These are phyloP conservation scores for Boletellus sp. DNA, from an alignment of 768 basidiomycete species.

Conservation along the genomic window DNA sequence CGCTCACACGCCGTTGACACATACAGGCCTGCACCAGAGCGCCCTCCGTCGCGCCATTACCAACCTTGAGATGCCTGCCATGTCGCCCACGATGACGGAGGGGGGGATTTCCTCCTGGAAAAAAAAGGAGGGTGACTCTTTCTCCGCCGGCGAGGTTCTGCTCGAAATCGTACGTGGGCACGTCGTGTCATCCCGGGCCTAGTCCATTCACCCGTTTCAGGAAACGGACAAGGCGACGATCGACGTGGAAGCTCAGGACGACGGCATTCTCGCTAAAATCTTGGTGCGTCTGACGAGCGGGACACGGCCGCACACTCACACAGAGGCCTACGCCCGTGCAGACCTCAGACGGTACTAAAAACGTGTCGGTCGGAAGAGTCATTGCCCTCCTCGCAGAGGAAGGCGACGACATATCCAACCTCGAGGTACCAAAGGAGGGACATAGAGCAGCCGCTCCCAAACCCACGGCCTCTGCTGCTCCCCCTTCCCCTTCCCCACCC, in stretches of 20 bases:
- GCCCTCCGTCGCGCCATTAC: slow-evolving; percentile 57
- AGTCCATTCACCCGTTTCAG: slow-evolving; percentile 37
- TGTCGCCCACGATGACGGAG: slow-evolving; percentile 97
- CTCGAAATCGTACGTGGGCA: slow-evolving; percentile 73
- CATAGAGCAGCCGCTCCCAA: slow-evolving; percentile 14
- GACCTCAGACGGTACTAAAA: slow-evolving; percentile 76
- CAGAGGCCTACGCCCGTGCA: slow-evolving; percentile 27
- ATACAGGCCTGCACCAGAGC: slow-evolving; percentile 46
- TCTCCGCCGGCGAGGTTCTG: slow-evolving; percentile 77
- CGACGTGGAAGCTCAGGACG: slow-evolving; percentile 98
- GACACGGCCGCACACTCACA: not conserved
- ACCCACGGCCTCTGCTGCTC: slow-evolving; percentile 23
- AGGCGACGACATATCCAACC: slow-evolving; percentile 89
- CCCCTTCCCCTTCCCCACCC: slow-evolving; percentile 16
- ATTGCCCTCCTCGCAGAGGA: slow-evolving; percentile 95
- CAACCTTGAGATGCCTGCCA: slow-evolving; percentile 88
- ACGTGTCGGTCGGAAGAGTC: slow-evolving; percentile 79
- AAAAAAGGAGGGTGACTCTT: slow-evolving; percentile 78
- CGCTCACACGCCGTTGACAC: slow-evolving; percentile 4
- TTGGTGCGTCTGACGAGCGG: slow-evolving; percentile 49
- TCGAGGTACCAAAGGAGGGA: slow-evolving; percentile 56
- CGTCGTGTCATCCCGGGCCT: not conserved
- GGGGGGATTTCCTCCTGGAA: slow-evolving; percentile 92
- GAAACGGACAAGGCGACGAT: slow-evolving; percentile 96
- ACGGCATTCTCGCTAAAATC: slow-evolving; percentile 92